A percentile compares a stretch with the other conserved stretches of the same genome.
Evolutionary conservation across 2,329 filamentous ascomycete species (phyloP).

Genomic region (Trichoderma sp.): DNA sequence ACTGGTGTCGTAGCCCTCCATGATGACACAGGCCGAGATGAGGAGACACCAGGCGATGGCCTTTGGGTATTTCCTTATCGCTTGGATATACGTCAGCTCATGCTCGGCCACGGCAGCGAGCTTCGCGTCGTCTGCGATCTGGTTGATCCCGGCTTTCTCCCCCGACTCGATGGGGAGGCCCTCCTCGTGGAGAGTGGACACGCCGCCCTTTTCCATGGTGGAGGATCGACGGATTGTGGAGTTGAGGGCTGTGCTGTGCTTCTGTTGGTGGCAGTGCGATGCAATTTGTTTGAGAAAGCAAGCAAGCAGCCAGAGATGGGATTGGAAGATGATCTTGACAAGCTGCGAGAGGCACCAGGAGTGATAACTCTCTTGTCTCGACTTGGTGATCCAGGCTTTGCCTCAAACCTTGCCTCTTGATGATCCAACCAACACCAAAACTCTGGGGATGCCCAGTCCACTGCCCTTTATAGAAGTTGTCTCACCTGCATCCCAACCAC

Average conservation of each 20-base stretch:
- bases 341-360: not conserved
- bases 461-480: slow-evolving; percentile 20
- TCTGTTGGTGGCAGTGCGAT: too few species aligned
- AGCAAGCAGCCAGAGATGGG: too few species aligned
- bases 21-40: slow-evolving; percentile 45
- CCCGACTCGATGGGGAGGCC: slow-evolving; percentile 12
- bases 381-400: not conserved
- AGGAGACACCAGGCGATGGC: slow-evolving; percentile 45
- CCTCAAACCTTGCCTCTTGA: not conserved
- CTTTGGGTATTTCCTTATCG: slow-evolving; percentile 39
- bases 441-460: not conserved
- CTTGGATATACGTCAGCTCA: slow-evolving; percentile 31
- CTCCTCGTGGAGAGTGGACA: slow-evolving; percentile 26
- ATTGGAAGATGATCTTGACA: not conserved
- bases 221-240: slow-evolving; percentile 16
- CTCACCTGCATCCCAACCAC: slow-evolving; percentile 4
- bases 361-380: not conserved
- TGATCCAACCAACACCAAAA: slow-evolving; percentile 3
- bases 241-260: not conserved
- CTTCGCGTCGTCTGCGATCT: slow-evolving; percentile 16
- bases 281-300: not conserved
- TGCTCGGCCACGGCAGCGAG: slow-evolving; percentile 19
- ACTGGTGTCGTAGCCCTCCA: slow-evolving; percentile 48
- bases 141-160: slow-evolving; percentile 18
- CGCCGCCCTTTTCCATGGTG: slow-evolving; percentile 20